A percentile compares a stretch with the other conserved stretches of the same genome.
Conservation (phyloP, 2,329 filamentous ascomycete genomes). For the Tolypocladium ovalisporum region DNA sequence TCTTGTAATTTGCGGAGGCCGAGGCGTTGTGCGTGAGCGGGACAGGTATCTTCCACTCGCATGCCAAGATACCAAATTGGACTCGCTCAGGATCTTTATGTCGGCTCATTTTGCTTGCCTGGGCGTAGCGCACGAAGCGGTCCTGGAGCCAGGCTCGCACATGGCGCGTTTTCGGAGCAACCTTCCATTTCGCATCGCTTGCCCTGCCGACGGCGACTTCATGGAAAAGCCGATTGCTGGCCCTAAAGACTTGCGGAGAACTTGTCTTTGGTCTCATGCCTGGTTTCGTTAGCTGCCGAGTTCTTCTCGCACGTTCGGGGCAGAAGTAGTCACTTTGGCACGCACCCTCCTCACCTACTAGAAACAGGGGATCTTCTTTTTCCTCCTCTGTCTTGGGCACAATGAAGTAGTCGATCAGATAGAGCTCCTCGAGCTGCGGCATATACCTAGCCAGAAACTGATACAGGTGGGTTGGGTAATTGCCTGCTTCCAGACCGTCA, state of each 20-base stretch:
- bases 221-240: conserved; percentile 8
- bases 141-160: conserved; percentile 26
- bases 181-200: conserved; percentile 20
- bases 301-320: neutral
- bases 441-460: conserved; percentile 30
- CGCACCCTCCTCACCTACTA: neutral
- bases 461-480: conserved; percentile 29
- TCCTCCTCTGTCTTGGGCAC: conserved; percentile 13
- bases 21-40: neutral
- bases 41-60: conserved; percentile 24
- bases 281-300: neutral
- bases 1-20: neutral
- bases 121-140: conserved; percentile 25
- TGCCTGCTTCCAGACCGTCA: conserved; percentile 11
- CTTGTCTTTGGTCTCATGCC: neutral
- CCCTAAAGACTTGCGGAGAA: conserved; percentile 5
- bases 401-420: conserved; percentile 32
- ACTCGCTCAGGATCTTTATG: conserved; percentile 23
- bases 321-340: neutral
- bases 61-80: conserved; percentile 29
- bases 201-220: conserved; percentile 19
- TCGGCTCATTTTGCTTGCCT: conserved; percentile 17
- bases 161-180: conserved; percentile 22
- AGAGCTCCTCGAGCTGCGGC: conserved; percentile 30
- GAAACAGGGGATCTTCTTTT: neutral